Evolutionary conservation across 495 filamentous ascomycete genomes (phyloP), one percentile per base, ranked within the genome.

Genomic region (Neurospora sp.): DNA sequence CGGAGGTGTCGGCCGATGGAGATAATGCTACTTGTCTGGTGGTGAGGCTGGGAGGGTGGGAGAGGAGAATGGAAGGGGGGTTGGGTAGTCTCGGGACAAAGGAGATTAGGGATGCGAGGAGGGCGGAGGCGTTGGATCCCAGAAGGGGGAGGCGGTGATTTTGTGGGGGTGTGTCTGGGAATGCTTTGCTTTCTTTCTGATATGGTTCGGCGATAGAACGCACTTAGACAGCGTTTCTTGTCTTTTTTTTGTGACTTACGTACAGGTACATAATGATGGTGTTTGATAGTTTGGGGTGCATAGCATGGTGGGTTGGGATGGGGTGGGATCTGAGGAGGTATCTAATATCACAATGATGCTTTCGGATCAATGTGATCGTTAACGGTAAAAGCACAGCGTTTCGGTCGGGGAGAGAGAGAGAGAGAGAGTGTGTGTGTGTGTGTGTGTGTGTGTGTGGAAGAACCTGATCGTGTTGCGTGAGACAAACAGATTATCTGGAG

Each of bases 11-110:
- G 22, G 85, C 79, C 9, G 91, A 94, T 70, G 95, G 91, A 0
- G 95, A 99, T 80, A 99, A 99, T 85, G 93, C 94, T 11, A 99
- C 96, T n/a, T 95, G 92, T 78, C 82, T 98, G 5, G 95, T 98
- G 6, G 89, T 98, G 31, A 85, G 96, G 70, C 84, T 98, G 10
- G 96, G 96, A 10, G 96, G 96, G 0, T 98, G 96, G 96, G 96
- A 98, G 84, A 89, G 95, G 78, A 88, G 96, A 77, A 88, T 86
- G 68, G 92, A 97, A 79, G 96, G 96, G 0, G 96, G 96, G 0
- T 80, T 94, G 69, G 96, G 96, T 2, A 94, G 93, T 78, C 75
- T 97, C 84, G 93, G 94, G 11, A 97, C 94, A 3, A 94, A 91
- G 83, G 94, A 97, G 86, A 85, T 92, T 75, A 88, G 96, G 73